These are phyloP conservation scores for Trichosanthes cucumerina DNA, from an alignment of 306 rosid species.

Conservation along the genomic window DNA sequence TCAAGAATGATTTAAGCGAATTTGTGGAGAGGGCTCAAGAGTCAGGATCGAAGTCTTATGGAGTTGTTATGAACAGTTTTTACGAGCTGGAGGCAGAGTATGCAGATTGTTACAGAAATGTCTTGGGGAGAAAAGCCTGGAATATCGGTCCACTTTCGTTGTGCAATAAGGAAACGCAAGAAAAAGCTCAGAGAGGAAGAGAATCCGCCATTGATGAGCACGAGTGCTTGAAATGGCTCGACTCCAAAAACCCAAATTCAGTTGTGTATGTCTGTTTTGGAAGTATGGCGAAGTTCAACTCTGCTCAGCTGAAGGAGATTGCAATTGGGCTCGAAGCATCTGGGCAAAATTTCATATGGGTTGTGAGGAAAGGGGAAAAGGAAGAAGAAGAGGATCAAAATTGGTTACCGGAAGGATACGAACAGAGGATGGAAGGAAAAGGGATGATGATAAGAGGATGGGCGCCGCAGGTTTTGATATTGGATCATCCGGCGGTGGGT, in stretches of 20 bases:
- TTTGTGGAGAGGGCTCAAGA: not conserved
- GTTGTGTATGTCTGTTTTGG: slow-evolving; percentile 31
- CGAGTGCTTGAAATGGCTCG: slow-evolving; percentile 28
- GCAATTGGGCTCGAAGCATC: slow-evolving; percentile 28
- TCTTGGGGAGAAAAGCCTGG: slow-evolving; percentile 21
- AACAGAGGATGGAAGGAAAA: slow-evolving; percentile 20
- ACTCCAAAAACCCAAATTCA: slow-evolving; percentile 15
- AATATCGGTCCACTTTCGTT: slow-evolving; percentile 29
- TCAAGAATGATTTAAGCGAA: not conserved
- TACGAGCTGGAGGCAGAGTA: slow-evolving; percentile 26
- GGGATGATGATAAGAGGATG: slow-evolving; percentile 26
- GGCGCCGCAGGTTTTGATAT: slow-evolving; percentile 43
- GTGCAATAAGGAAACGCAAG: slow-evolving; percentile 1
- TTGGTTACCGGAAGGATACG: slow-evolving; percentile 28
- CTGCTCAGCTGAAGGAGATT: slow-evolving; percentile 23
- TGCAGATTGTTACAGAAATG: slow-evolving; percentile 21
- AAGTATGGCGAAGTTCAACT: slow-evolving; percentile 13
- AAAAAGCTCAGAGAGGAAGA: slow-evolving; percentile 18
- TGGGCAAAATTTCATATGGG: slow-evolving; percentile 29
- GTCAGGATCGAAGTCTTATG: slow-evolving; percentile 1
- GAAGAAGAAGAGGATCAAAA: not conserved
- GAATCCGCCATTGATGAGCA: slow-evolving; percentile 13
- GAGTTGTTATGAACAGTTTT: slow-evolving; percentile 23
- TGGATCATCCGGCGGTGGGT: slow-evolving; percentile 41
- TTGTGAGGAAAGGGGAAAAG: slow-evolving; percentile 11